Evolutionary conservation across 176 grass and related monocot genomes (phyloP).

Genomic region (Oryza coarctata): DNA sequence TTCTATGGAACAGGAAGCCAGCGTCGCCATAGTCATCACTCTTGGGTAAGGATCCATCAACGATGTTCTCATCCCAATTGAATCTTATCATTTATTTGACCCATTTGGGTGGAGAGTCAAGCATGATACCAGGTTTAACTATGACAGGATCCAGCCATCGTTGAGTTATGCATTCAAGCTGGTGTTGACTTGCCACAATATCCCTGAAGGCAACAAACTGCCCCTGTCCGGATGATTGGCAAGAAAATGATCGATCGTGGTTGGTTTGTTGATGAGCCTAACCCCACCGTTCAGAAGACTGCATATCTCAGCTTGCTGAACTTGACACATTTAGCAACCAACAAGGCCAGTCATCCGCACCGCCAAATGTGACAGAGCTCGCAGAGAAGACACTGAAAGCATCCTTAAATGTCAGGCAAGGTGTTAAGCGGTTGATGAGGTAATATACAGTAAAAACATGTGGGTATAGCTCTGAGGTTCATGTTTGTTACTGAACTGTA

Average conservation of each 20-base stretch:
- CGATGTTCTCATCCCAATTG: constrained; percentile 74
- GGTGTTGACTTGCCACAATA: constrained; percentile 81
- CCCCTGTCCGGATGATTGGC: constrained; percentile 80
- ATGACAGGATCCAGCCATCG: constrained; percentile 84
- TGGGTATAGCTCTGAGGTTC: constrained; percentile 89
- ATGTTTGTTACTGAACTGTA: too few species aligned
- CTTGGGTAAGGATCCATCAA: constrained; percentile 83
- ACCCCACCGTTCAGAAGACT: constrained; percentile 61
- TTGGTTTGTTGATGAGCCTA: constrained; percentile 67
- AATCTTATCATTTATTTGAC: constrained; percentile 91
- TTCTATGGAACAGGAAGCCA: constrained; percentile 75
- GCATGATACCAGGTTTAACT: constrained; percentile 86
- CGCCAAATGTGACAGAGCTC: constrained; percentile 51
- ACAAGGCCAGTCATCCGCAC: constrained; percentile 21
- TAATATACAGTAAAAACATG: constrained; percentile 89
- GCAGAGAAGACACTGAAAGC: constrained; percentile 75
- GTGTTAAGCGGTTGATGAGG: constrained; percentile 64
- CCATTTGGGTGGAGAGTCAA: constrained; percentile 84
- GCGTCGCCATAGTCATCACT: constrained; percentile 63
- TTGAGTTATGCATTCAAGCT: constrained; percentile 93
- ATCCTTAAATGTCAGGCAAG: constrained; percentile 57
- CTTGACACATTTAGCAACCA: constrained; percentile 69
- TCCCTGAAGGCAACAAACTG: constrained; percentile 67
- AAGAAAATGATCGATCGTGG: constrained; percentile 83
- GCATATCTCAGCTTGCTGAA: constrained; percentile 63